These are phyloP conservation scores for Aspergillus brunneoviolaceus DNA, from an alignment of 2,329 filamentous ascomycete genomes.

Conservation along the genomic window DNA sequence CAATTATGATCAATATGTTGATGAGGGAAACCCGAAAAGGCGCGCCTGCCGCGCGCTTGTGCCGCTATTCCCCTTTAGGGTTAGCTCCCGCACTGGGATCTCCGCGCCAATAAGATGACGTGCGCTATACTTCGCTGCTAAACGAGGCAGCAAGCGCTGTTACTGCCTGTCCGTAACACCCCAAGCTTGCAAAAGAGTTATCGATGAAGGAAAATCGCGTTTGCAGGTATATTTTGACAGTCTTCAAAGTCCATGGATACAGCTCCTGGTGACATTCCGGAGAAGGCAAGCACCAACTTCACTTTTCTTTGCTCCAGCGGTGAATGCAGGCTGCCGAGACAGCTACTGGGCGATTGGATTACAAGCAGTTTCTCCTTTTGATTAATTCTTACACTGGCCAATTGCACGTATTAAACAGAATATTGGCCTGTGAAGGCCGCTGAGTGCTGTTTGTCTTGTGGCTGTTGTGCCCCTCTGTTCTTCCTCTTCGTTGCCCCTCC, in stretches of 20 bases:
- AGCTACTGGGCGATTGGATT: not conserved
- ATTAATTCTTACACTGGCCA: not conserved
- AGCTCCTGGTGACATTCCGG: not conserved
- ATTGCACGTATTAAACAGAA: not conserved
- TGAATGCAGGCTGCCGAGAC: not conserved
- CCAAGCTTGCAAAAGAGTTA: not conserved
- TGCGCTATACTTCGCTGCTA: not conserved
- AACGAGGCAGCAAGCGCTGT: not conserved
- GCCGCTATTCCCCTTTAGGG: not conserved
- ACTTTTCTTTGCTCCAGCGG: not conserved
- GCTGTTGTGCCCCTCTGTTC: not conserved
- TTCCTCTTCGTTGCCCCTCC: not conserved
- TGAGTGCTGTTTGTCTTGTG: not conserved
- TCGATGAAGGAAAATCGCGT: not conserved
- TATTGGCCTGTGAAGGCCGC: not conserved
- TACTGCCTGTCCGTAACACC: not conserved
- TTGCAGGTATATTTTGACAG: not conserved
- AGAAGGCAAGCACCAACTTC: not conserved
- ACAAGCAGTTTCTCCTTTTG: not conserved
- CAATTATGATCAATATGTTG: slow-evolving; percentile 4
- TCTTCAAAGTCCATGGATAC: not conserved
- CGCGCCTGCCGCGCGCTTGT: slow-evolving; percentile 4
- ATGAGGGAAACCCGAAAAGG: slow-evolving; percentile 2
- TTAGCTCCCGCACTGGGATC: not conserved
- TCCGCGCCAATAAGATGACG: not conserved